phyloP scores from a whole-genome alignment of 2,329 filamentous ascomycete genomes.

The Phaeoacremonium minimum region DNA sequence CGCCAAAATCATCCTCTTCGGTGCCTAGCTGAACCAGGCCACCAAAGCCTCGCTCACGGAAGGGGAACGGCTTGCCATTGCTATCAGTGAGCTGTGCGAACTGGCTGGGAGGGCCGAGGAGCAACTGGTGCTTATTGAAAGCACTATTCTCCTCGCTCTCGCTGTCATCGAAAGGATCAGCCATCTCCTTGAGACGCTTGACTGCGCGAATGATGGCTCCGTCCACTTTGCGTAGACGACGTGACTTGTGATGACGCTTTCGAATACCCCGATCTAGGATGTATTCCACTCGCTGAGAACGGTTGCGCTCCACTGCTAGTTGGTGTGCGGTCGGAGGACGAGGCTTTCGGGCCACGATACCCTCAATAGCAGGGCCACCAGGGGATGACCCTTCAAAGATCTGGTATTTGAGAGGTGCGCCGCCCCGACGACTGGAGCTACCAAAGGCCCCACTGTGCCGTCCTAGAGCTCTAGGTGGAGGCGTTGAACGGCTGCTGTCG shows the following conservation, averaged over 20 bases:
- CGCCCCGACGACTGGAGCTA: conserved; percentile 33
- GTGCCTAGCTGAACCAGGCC: conserved; percentile 57
- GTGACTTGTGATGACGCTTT: conserved; percentile 58
- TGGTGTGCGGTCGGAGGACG: conserved; percentile 79
- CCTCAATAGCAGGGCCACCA: conserved; percentile 48
- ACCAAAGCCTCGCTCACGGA: conserved; percentile 55
- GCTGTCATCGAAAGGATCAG: conserved; percentile 56
- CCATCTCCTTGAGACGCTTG: conserved; percentile 54
- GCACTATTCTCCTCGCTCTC: conserved; percentile 49
- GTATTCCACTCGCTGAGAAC: conserved; percentile 75
- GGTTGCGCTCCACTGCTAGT: conserved; percentile 73
- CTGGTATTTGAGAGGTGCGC: conserved; percentile 52
- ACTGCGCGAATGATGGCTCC: conserved; percentile 65
- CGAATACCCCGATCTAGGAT: conserved; percentile 73
- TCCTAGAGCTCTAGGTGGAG: conserved; percentile 36
- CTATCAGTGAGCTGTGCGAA: conserved; percentile 9
- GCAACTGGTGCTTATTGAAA: conserved; percentile 21
- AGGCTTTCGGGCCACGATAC: conserved; percentile 56
- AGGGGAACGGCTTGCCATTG: conserved; percentile 24
- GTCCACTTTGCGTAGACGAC: conserved; percentile 46
- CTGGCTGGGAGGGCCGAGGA: conserved; percentile 11
- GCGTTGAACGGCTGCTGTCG: conserved; percentile 48
- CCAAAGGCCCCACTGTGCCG: conserved; percentile 27
- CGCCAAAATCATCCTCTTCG: conserved; percentile 72
- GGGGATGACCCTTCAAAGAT: conserved; percentile 59